Evolutionary conservation across 2,329 filamentous ascomycete genomes (phyloP), one percentile per base, ranked within the genome.

Genomic region (Penicillium sumatraense): DNA sequence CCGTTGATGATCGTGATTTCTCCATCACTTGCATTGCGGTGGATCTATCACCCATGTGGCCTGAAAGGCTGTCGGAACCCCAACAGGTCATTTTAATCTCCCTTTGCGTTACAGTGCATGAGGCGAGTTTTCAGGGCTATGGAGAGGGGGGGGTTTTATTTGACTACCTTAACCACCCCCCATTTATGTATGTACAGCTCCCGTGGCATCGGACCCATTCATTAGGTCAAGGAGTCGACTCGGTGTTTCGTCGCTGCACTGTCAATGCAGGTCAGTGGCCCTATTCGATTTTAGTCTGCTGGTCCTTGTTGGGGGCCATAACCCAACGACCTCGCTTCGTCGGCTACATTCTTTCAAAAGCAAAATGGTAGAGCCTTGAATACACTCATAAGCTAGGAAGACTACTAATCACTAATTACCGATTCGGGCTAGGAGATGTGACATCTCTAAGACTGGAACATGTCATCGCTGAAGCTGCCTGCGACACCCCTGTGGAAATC

Each of bases 1-100:
- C 11, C 35, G 36, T 40, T 45, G 53, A 53, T 45, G 53, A 59
- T 56, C 56, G 33, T 56, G 48, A 54, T 51, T 53, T 42, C 44
- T 51, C 27, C 29, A 59, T 61, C 50, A 57, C 58, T 53, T 57
- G 53, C 59, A 57, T 54, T 29, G 38, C 14, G 45, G 55, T 51
- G 56, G 56, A 53, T 55, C 51, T 41, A 3, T 33, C 27, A 47
- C 38, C 50, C 53, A 51, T 49, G 57, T 54, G 50, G 54, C 49
- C 26, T 42, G 16, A 24, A 36, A 27, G 31, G 41, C 13, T 31
- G 26, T 27, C 8, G 24, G 24, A 13, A 46, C 18, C 26, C 35
- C 16, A 24, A 31, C 26, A 38, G 36, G 21, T 45, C 41, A 46
- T 26, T 45, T 36, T 20, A 42, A 52, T 31, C 20, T 46, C 27